Evolutionary conservation across 148 eudicot species (phyloP).

Genomic region (Euryodendron excelsum): DNA sequence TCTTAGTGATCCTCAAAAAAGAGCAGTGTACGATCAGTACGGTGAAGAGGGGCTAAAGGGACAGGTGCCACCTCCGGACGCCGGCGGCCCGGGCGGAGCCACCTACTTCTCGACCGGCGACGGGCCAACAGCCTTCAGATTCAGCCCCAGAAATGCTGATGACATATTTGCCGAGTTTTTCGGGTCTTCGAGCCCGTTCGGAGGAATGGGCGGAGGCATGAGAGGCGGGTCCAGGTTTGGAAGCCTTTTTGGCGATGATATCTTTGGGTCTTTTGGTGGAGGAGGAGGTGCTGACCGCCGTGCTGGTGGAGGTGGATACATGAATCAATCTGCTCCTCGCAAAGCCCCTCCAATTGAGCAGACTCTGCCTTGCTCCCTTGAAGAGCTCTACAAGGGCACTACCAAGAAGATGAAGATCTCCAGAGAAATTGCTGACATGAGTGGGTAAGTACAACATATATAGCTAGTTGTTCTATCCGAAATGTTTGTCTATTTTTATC

Average conservation of each 20-base stretch:
- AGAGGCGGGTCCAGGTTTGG: conserved; percentile 47
- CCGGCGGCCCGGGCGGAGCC: conserved; percentile 60
- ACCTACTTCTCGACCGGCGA: conserved; percentile 54
- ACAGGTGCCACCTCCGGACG: conserved; percentile 60
- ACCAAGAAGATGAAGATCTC: conserved; percentile 54
- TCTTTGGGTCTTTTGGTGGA: conserved; percentile 40
- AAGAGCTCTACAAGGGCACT: conserved; percentile 48
- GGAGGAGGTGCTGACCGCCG: conserved; percentile 29
- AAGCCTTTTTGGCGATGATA: conserved; percentile 44
- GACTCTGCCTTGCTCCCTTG: conserved; percentile 41
- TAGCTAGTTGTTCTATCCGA: not conserved
- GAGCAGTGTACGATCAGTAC: conserved; percentile 67
- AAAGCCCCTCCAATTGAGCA: conserved; percentile 41
- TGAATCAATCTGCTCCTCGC: conserved; percentile 42
- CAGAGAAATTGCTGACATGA: conserved; percentile 33
- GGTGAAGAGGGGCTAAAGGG: conserved; percentile 78
- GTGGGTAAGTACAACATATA: conserved; percentile 33
- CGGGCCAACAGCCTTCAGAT: conserved; percentile 54
- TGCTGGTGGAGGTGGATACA: conserved; percentile 34
- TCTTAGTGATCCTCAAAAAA: conserved; percentile 72
- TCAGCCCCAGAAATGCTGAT: conserved; percentile 59
- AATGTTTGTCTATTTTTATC: not conserved
- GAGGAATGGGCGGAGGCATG: conserved; percentile 44
- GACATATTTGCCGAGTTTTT: conserved; percentile 77
- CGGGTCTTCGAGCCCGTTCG: conserved; percentile 57